Evolutionary conservation across 2,329 filamentous ascomycete species (phyloP).

Genomic region (Paraphoma sp.): DNA sequence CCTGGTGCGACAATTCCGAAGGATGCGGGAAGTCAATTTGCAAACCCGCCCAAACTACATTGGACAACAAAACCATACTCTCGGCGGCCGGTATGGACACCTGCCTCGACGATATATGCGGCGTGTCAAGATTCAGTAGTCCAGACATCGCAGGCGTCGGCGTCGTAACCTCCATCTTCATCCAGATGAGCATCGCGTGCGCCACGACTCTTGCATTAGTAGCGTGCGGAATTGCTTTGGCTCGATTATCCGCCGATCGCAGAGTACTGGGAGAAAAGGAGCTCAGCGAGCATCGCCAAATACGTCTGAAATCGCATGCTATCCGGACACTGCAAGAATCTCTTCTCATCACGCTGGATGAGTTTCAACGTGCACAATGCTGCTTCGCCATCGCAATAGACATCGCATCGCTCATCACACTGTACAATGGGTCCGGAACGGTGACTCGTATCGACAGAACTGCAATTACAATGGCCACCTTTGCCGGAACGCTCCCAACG

Average conservation of each 20-base stretch:
- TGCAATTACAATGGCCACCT: not conserved
- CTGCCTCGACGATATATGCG: slow-evolving; percentile 3
- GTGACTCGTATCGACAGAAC: not conserved
- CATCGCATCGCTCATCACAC: slow-evolving; percentile 2
- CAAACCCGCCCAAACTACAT: not conserved
- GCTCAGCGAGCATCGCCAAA: not conserved
- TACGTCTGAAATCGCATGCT: not conserved
- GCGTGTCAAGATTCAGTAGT: not conserved
- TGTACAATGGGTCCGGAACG: not conserved
- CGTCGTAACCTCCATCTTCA: not conserved
- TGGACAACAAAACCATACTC: not conserved
- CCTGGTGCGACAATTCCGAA: slow-evolving; percentile 2
- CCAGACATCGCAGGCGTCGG: slow-evolving; percentile 6
- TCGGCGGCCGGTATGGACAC: not conserved
- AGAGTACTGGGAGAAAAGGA: not conserved
- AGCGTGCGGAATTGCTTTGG: not conserved
- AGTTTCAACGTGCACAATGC: slow-evolving; percentile 7
- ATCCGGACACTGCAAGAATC: not conserved
- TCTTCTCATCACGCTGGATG: slow-evolving; percentile 1
- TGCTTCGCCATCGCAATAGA: slow-evolving; percentile 7
- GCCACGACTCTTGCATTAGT: not conserved
- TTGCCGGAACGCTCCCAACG: not conserved
- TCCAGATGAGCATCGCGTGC: slow-evolving; percentile 1
- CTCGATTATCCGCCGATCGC: not conserved
- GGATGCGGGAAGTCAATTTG: not conserved